A percentile compares a stretch with the other conserved stretches of the same genome.
Conservation (phyloP, 306 rosid species). For the Trifolium subterraneum region DNA sequence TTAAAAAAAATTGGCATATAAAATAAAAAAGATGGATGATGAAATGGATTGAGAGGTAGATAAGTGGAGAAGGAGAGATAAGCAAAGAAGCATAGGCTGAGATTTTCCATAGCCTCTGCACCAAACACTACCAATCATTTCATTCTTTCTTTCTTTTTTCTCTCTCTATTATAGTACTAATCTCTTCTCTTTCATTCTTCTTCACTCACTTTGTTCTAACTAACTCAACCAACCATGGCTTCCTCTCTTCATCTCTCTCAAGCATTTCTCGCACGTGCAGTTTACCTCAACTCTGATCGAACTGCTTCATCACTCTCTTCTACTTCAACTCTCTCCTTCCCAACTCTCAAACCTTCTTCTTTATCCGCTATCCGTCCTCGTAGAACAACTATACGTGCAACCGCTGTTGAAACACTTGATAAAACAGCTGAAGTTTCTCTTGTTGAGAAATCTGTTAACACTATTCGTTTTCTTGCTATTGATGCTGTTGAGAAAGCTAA, state of each 20-base stretch:
- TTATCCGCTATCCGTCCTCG: conserved; percentile 21
- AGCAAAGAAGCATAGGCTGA: conserved; percentile 49
- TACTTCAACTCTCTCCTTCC: conserved; percentile 61
- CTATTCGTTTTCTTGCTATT: conserved; percentile 85
- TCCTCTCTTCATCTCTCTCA: conserved; percentile 81
- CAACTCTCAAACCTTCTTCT: conserved; percentile 67
- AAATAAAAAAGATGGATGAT: background rate
- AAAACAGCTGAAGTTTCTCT: conserved; percentile 78
- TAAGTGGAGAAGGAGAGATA: conserved; percentile 9
- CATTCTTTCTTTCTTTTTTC: no score
- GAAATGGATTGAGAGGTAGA: conserved; percentile 49
- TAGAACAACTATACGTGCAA: conserved; percentile 43
- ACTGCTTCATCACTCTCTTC: conserved; percentile 55
- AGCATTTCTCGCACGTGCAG: conserved; percentile 75
- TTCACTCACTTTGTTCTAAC: no score
- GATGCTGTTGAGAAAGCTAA: conserved; percentile 98
- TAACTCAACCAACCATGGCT: conserved; percentile 38
- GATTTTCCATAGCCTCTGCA: conserved; percentile 37
- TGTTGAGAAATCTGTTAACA: conserved; percentile 86
- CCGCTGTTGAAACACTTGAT: conserved; percentile 78
- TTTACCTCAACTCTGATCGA: conserved; percentile 65
- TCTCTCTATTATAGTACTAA: background rate
- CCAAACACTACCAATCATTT: conserved; percentile 18
- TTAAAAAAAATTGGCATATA: background rate
- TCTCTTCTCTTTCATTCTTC: background rate